Evolutionary conservation across 345 rosid genomes (phyloP).

Genomic region (Heritiera fomes): DNA sequence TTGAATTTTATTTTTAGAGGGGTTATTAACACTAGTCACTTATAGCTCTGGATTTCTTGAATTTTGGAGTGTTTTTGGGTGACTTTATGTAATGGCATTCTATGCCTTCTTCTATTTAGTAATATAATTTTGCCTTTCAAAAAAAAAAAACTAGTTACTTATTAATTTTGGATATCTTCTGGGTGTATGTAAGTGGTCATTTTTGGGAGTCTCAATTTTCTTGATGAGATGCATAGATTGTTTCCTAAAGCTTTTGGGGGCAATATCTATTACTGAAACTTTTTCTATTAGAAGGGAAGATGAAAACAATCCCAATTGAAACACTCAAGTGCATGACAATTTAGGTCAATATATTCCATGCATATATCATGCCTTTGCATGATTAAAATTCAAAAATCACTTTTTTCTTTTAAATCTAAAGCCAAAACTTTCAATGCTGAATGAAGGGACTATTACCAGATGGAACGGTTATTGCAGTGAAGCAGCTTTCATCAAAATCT

Average conservation of each 20-base stretch:
- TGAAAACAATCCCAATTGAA: not conserved
- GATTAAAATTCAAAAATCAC: not conserved
- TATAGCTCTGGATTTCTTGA: too few species aligned
- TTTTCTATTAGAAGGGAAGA: not conserved
- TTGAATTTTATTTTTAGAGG: not conserved
- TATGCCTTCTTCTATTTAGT: too few species aligned
- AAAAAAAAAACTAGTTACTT: not conserved
- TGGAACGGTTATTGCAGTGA: conserved; percentile 71
- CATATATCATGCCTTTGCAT: not conserved
- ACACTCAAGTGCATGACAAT: not conserved
- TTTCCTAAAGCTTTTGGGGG: too few species aligned
- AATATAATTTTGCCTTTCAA: too few species aligned
- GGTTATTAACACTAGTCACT: not conserved
- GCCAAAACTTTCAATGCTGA: not conserved
- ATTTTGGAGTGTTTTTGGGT: too few species aligned
- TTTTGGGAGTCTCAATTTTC: not conserved
- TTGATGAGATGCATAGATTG: not conserved
- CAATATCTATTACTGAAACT: not conserved
- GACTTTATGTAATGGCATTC: too few species aligned
- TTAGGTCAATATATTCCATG: not conserved
- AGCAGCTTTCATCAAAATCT: conserved; percentile 69
- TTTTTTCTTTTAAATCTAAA: not conserved
- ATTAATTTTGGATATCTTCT: not conserved
- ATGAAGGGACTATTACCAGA: conserved; percentile 66
- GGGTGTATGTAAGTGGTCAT: not conserved